phyloP scores from a whole-genome alignment of 2,329 filamentous ascomycete genomes.

The Cladobotryum protrusum region DNA sequence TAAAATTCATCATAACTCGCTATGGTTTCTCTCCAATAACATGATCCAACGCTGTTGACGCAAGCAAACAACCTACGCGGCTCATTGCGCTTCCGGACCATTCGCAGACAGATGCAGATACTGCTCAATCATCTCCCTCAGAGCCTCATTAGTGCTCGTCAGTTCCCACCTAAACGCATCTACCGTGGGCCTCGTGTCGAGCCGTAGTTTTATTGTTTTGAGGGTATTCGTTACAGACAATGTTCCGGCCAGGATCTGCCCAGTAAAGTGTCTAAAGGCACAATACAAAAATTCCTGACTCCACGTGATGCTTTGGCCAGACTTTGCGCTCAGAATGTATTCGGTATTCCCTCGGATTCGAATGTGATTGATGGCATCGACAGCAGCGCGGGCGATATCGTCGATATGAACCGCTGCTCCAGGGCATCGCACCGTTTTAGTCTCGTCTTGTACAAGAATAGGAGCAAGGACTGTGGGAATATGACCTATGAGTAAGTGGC shows the following conservation, averaged over 20 bases:
- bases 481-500: slow-evolving; percentile 5
- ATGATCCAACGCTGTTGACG: no score
- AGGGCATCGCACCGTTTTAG: slow-evolving; percentile 11
- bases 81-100: background rate
- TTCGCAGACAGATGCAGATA: slow-evolving; percentile 7
- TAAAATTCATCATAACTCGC: no score
- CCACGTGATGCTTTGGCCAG: slow-evolving; percentile 11
- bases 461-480: slow-evolving; percentile 8
- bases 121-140: slow-evolving; percentile 11
- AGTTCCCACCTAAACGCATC: slow-evolving; percentile 12
- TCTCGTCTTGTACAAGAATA: slow-evolving; percentile 2
- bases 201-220: slow-evolving; percentile 6
- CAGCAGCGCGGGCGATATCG: slow-evolving; percentile 13
- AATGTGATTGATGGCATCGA: slow-evolving; percentile 10
- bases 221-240: slow-evolving; percentile 9
- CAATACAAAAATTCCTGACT: slow-evolving; percentile 4
- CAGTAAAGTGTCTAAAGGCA: slow-evolving; percentile 7
- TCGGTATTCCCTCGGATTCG: slow-evolving; percentile 13
- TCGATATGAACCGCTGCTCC: slow-evolving; percentile 13
- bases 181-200: slow-evolving; percentile 8
- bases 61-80: no score
- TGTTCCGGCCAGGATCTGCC: slow-evolving; percentile 1
- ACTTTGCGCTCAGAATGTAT: slow-evolving; percentile 14
- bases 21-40: no score
- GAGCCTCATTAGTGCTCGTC: slow-evolving; percentile 11